Base-by-base conservation (phyloP, 345 rosid species). In the Hevea brasiliensis region DNA sequence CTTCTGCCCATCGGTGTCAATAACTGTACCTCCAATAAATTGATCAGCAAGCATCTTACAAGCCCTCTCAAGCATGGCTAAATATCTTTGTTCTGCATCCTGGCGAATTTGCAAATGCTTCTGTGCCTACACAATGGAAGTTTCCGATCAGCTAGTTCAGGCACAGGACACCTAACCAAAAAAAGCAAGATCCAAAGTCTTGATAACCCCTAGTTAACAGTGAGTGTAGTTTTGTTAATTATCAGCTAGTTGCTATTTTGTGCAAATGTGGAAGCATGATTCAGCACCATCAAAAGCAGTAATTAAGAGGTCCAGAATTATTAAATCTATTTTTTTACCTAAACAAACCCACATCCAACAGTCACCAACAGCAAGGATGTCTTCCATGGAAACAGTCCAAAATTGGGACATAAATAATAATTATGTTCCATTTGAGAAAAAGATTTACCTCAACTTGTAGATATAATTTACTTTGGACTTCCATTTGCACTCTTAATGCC, bases 401-500 rank as follows among this genome's bases (percentile, higher is more conserved):
- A n/a, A 48, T 21, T 40, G 50, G 8, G 32, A 32, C 15, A 50
- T 7, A 27, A 14, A 27, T 2, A 15, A 27, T 42, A 45, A 23
- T 21, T 10, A 63, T n/a, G n/a, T 27, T 62, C 42, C 41, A 35
- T 23, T 24, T 23, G 14, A 0, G 17, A 24, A 23, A 24, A 41
- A 67, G n/a, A 57, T 44, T 72, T 70, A 89, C 88, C 92, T 89
- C 96, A 50, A 88, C 92, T 83, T 84, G 92, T 81, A 89, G 83
- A 79, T 90, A 94, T 65, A 90, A 77, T 79, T 87, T 90, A 77
- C 93, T 90, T 77, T 92, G 86, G 73, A 90, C 89, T 83, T 92
- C 98, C 92, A 92, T 90, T 74, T 92, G 94, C 55, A 82, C 87
- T 69, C 93, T 85, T 79, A 82, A 75, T 66, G 93, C 93, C 79